Evolutionary conservation across 2,329 filamentous ascomycete species (phyloP), one percentile per base, ranked within the genome.

Genomic region (Sporothrix luriei): DNA sequence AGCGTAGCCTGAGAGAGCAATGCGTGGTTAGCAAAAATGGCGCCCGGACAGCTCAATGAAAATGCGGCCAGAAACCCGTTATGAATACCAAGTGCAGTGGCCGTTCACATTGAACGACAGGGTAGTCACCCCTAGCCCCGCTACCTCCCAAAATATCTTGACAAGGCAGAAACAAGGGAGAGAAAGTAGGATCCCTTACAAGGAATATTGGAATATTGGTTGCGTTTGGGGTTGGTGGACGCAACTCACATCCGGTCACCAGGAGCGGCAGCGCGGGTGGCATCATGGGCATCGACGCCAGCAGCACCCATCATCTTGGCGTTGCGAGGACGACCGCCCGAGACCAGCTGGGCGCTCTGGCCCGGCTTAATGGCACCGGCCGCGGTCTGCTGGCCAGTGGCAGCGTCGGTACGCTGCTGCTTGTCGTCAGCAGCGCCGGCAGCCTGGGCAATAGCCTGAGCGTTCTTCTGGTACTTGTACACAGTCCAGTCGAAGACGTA

Each of bases 401-500:
- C 88, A 76, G 86, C 86, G 74, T 84, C 87, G 75, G 88, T 87
- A 77, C 89, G 88, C 76, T 85, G 84, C 76, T 85, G 84, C 82
- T 94, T 92, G 77, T 95, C 92, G 21, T 93, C 91, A 89, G 88
- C 74, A 93, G 91, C 75, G 87, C 88, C 80, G 74, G 89, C 89
- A 75, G 91, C 91, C 80, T 94, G 90, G 75, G 92, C 92, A 80
- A 97, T 97, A 78, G 93, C 93, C 83, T 96, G 92, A 69, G 94
- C 94, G 77, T 97, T 98, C 90, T 97, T 97, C 88, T 97, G 94
- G 86, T 98, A 97, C 86, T 98, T 98, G 89, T 97, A 98, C 77
- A 98, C 95, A 71, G 95, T 99, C 95, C 95, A 99, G 84, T 99
- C 95, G 78, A 99, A 99, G 76, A 99, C 95, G 77, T 99, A 98